A percentile compares a stretch with the other conserved stretches of the same genome.
phyloP scores from a whole-genome alignment of 208 protist species.

The Leishmania braziliensis region DNA sequence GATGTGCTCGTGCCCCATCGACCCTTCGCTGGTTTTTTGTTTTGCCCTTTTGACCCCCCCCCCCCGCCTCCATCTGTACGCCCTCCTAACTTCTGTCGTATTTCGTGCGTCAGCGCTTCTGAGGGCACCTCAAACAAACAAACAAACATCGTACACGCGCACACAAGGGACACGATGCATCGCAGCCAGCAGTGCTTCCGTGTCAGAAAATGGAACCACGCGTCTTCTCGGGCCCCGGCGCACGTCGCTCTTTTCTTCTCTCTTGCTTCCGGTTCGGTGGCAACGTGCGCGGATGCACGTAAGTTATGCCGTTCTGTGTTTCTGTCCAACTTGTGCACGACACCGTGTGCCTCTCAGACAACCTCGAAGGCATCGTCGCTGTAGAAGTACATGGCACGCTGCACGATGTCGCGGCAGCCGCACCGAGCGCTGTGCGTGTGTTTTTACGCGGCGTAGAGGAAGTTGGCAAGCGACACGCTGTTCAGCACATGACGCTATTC shows the following conservation, averaged over 20 bases:
- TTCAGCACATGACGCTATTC: background rate
- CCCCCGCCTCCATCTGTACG: background rate
- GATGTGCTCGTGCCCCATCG: background rate
- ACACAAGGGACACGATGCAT: background rate
- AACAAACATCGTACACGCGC: background rate
- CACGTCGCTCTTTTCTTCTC: background rate
- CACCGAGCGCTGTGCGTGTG: slow-evolving; percentile 6
- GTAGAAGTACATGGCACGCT: background rate
- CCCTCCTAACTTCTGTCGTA: background rate
- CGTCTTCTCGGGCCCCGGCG: background rate
- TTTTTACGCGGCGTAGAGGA: slow-evolving; percentile 12
- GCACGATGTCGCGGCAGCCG: background rate
- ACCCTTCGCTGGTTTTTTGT: background rate
- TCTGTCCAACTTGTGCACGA: background rate
- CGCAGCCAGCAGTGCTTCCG: background rate
- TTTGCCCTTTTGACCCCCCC: background rate
- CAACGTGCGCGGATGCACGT: background rate
- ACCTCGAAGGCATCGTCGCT: background rate
- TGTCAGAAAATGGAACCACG: background rate
- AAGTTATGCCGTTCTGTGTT: slow-evolving; percentile 7
- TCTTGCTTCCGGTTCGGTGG: background rate
- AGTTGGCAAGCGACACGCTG: background rate
- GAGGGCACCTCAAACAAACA: background rate
- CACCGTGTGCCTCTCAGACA: slow-evolving; percentile 9
- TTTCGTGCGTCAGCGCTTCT: background rate